Evolutionary conservation across 768 basidiomycete genomes (phyloP).

Genomic region (Phanerochaete carnosa): DNA sequence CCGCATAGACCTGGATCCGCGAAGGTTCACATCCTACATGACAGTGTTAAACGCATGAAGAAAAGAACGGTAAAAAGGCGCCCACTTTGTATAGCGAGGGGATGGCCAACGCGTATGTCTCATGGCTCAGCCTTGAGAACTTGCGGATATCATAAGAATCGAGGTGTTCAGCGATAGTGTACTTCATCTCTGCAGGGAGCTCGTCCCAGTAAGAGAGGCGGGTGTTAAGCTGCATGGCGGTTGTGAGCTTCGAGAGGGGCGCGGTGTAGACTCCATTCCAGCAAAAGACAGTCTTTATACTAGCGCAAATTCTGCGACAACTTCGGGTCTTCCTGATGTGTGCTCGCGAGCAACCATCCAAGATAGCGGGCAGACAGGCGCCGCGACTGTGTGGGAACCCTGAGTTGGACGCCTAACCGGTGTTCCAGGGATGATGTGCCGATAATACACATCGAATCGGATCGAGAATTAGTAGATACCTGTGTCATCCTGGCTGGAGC

Average conservation of each 20-base stretch:
- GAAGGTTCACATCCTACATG: constrained; percentile 46
- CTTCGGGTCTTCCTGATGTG: constrained; percentile 7
- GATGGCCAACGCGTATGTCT: constrained; percentile 52
- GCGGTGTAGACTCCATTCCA: background rate
- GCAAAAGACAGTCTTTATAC: background rate
- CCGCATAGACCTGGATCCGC: constrained; percentile 39
- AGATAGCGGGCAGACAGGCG: background rate
- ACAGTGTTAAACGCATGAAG: no score
- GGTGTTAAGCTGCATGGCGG: background rate
- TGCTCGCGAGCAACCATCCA: background rate
- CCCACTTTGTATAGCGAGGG: constrained; percentile 57
- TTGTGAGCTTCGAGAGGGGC: background rate
- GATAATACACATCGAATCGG: constrained; percentile 5
- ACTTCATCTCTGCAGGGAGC: constrained; percentile 67
- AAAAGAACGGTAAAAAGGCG: constrained; percentile 9
- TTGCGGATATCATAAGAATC: constrained; percentile 39
- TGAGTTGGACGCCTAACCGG: constrained; percentile 6
- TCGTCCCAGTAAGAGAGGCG: constrained; percentile 38
- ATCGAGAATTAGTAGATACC: constrained; percentile 7
- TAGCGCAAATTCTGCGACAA: background rate
- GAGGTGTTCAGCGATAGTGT: constrained; percentile 51
- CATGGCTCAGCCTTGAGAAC: constrained; percentile 46
- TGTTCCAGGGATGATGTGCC: constrained; percentile 10
- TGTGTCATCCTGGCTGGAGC: background rate
- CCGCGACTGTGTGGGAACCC: background rate